Conservation (phyloP, 441 rosid genomes). For the Pelargonium myrrhifolium region DNA sequence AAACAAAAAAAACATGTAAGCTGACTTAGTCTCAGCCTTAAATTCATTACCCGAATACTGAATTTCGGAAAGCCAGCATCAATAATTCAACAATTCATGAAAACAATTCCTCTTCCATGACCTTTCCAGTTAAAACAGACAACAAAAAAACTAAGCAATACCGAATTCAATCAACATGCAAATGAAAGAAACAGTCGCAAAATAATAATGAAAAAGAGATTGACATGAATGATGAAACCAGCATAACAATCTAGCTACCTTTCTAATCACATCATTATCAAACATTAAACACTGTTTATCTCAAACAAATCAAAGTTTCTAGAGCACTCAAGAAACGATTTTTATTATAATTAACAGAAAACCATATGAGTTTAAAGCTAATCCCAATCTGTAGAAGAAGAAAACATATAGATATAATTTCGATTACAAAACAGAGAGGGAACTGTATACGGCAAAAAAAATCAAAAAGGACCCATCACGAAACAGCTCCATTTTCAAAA, state of each 20-base stretch:
- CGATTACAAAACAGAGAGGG: background rate
- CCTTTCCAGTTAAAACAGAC: background rate
- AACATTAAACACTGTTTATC: background rate
- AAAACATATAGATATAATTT: background rate
- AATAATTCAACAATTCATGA: background rate
- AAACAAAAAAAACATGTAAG: background rate
- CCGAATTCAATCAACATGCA: background rate
- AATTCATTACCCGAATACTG: background rate
- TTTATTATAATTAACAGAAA: background rate
- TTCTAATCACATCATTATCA: background rate
- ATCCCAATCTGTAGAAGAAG: background rate
- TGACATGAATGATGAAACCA: background rate
- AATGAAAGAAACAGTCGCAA: background rate
- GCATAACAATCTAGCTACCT: background rate
- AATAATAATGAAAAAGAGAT: background rate
- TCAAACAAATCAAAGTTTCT: background rate
- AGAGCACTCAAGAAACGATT: background rate
- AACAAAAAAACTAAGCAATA: background rate
- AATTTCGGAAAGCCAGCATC: background rate
- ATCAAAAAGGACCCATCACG: constrained; percentile 3
- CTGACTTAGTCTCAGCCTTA: background rate
- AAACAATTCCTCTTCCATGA: background rate
- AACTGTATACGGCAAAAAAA: constrained; percentile 6
- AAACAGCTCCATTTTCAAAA: constrained; percentile 11
- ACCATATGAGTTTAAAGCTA: background rate